phyloP scores from a whole-genome alignment of 2,329 filamentous ascomycete species.

The Colletotrichum lini region DNA sequence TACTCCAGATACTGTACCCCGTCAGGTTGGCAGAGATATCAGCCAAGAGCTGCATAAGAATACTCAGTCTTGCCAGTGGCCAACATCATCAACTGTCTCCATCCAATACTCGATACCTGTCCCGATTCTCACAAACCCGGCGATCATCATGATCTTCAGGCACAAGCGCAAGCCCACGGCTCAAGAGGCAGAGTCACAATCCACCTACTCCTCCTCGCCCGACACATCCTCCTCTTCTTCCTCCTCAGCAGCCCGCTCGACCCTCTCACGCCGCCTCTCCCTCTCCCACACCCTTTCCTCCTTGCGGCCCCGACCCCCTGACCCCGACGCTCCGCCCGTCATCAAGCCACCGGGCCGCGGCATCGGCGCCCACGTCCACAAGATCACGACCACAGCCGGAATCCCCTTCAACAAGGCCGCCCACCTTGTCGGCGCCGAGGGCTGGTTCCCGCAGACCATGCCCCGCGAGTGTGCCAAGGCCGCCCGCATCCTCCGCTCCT shows the following conservation, averaged over 20 bases:
- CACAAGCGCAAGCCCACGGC: background rate
- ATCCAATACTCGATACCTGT: background rate
- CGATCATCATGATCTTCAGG: slow-evolving; percentile 2
- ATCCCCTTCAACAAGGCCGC: slow-evolving; percentile 77
- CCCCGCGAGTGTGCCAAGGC: slow-evolving; percentile 84
- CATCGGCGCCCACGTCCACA: slow-evolving; percentile 74
- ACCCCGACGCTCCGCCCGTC: background rate
- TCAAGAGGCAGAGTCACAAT: slow-evolving; percentile 5
- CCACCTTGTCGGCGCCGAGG: slow-evolving; percentile 79
- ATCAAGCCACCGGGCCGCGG: slow-evolving; percentile 24
- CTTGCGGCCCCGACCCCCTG: background rate
- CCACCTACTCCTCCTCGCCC: slow-evolving; percentile 5
- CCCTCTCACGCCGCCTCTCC: slow-evolving; percentile 32
- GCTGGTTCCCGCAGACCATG: slow-evolving; percentile 82
- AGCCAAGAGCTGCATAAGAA: background rate
- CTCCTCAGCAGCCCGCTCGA: slow-evolving; percentile 1
- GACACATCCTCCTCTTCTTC: slow-evolving; percentile 14
- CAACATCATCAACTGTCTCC: background rate
- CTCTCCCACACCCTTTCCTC: slow-evolving; percentile 16
- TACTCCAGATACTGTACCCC: too few relatives aligned
- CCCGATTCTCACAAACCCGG: background rate
- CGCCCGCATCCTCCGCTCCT: slow-evolving; percentile 80
- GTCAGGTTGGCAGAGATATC: background rate
- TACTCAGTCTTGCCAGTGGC: background rate
- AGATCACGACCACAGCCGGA: slow-evolving; percentile 75